Conservation (phyloP, 257 asterid species). For the Scutellaria galericulata region DNA sequence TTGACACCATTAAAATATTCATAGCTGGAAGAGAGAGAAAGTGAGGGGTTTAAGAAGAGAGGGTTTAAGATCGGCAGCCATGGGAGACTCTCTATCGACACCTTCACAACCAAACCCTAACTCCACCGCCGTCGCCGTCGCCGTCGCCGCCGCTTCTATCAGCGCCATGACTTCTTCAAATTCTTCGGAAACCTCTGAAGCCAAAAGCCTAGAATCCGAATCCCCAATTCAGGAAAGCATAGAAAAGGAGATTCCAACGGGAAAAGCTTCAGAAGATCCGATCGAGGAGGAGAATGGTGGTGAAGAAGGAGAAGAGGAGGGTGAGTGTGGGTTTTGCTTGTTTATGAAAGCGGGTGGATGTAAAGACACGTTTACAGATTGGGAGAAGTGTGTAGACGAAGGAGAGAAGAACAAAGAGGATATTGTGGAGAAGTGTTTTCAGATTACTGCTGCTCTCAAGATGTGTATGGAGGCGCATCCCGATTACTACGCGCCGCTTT, state of each 20-base stretch:
- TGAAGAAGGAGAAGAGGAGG: slow-evolving; percentile 54
- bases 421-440: slow-evolving; percentile 70
- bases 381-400: slow-evolving; percentile 90
- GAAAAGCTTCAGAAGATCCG: slow-evolving; percentile 24
- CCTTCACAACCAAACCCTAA: slow-evolving; percentile 54
- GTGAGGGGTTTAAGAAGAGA: slow-evolving; percentile 48
- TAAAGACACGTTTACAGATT: slow-evolving; percentile 60
- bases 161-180: slow-evolving; percentile 51
- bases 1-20: slow-evolving; percentile 15
- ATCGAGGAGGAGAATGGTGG: slow-evolving; percentile 23
- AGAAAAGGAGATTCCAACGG: slow-evolving; percentile 14
- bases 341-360: slow-evolving; percentile 90
- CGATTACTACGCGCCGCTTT: slow-evolving; percentile 74
- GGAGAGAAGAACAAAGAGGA: slow-evolving; percentile 71
- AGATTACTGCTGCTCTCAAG: slow-evolving; percentile 59
- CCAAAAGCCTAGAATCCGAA: slow-evolving; percentile 37
- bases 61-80: slow-evolving; percentile 65
- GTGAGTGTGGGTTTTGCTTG: slow-evolving; percentile 84
- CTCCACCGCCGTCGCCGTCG: slow-evolving; percentile 36
- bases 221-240: slow-evolving; percentile 24
- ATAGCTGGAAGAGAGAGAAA: neutral
- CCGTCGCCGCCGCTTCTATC: slow-evolving; percentile 20
- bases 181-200: slow-evolving; percentile 32
- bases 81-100: slow-evolving; percentile 43
- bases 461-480: slow-evolving; percentile 86